Base-by-base conservation (phyloP, 768 basidiomycete genomes). In the Tricholoma bakamatsutake region DNA sequence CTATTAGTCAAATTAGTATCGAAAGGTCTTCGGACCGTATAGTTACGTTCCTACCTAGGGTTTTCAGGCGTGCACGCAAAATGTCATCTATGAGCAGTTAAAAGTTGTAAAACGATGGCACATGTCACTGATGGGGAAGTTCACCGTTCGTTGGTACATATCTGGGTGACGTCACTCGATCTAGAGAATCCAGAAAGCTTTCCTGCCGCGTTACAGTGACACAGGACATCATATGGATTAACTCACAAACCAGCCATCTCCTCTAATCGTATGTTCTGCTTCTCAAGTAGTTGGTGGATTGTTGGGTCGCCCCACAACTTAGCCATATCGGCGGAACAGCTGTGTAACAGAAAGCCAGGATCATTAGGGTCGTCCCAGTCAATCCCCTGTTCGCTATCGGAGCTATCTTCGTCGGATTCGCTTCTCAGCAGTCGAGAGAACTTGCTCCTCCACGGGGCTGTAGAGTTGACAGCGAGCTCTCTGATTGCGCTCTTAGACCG, bases 161-260 rank as follows among this genome's bases (percentile, higher is more conserved):
- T 64, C 78, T 71, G n/a, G 75, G 69, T 4, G 78, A 73, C 0
- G 85, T 83, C 21, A 90, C 79, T 54, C 87, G 75, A 40, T 80
- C 78, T 46, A 90, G 61, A 7, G 78, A 80, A 59, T 90, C 84
- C 51, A 90, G 69, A 71, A 87, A 90, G 69, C 88, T 91, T 61
- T 24, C 39, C 18, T 9, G 10, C 10, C 28, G 45, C 4, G 57
- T 42, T 55, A 56, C n/a, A 34, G 12, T 21, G 24, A 47, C 33
- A 8, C 31, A 60, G 48, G 35, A 35, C 31, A 43, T 35, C 13
- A 18, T 12, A 10, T 48, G 46, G 37, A 46, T 8, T 7, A 18
- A 77, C 86, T 64, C 61, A 90, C 88, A 88, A 90, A 40, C 85
- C 86, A 40, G 84, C 81, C 66, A 82, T 75, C 60, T 90, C 86